phyloP scores from a whole-genome alignment of 306 rosid species.

The Dalbergia cultrata region DNA sequence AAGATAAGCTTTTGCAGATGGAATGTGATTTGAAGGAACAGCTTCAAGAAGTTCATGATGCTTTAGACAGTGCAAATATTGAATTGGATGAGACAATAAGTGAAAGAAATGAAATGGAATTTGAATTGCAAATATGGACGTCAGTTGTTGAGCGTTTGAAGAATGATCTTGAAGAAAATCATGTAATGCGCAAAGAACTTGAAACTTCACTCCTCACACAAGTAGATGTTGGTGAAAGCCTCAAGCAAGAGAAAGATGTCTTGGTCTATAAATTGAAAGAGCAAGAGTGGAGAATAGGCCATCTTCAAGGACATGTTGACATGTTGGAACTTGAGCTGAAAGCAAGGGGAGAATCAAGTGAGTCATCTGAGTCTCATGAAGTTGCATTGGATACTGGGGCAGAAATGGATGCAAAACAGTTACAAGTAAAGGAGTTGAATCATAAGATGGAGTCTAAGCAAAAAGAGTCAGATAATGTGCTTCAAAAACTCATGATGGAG shows the following conservation, averaged over 20 bases:
- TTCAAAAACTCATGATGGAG: constrained; percentile 67
- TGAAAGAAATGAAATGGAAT: constrained; percentile 72
- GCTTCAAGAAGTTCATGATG: constrained; percentile 52
- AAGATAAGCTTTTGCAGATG: constrained; percentile 50
- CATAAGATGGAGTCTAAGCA: constrained; percentile 58
- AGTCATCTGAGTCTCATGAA: constrained; percentile 31
- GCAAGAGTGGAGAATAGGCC: constrained; percentile 52
- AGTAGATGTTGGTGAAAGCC: constrained; percentile 66
- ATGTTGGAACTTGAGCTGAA: constrained; percentile 56
- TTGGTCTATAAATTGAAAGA: constrained; percentile 53
- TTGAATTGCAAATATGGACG: constrained; percentile 76
- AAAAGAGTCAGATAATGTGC: constrained; percentile 52
- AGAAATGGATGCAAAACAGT: constrained; percentile 53
- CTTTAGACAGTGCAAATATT: constrained; percentile 56
- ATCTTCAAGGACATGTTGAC: constrained; percentile 55
- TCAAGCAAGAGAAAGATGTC: constrained; percentile 63
- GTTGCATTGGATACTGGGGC: constrained; percentile 60
- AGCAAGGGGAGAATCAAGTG: constrained; percentile 35
- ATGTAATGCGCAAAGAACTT: constrained; percentile 60
- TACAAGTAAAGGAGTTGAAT: constrained; percentile 50
- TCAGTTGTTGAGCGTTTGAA: constrained; percentile 61
- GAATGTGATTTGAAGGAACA: constrained; percentile 49
- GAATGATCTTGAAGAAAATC: constrained; percentile 65
- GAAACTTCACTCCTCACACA: constrained; percentile 85
- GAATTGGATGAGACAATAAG: constrained; percentile 63